Conservation (phyloP, 2,329 filamentous ascomycete species). For the Colletotrichum brevisporum region DNA sequence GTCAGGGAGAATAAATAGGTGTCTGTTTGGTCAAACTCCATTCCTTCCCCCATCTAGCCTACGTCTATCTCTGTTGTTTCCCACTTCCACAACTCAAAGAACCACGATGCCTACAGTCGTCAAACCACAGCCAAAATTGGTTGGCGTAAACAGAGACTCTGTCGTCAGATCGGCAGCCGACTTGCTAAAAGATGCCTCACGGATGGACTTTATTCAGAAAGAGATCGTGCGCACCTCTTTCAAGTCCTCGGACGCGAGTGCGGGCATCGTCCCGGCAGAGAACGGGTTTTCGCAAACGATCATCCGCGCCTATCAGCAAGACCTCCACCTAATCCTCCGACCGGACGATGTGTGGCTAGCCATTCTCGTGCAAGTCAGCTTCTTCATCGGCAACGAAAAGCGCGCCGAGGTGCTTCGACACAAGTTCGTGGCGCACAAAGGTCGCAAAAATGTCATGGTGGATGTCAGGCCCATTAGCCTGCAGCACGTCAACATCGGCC, state of each 20-base stretch:
- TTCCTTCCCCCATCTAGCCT: no score
- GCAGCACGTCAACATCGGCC: background rate
- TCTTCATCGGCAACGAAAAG: background rate
- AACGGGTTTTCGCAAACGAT: constrained; percentile 8
- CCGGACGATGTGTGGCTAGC: constrained; percentile 15
- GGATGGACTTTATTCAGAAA: background rate
- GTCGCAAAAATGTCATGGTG: background rate
- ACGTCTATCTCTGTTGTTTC: background rate
- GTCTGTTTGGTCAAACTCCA: no score
- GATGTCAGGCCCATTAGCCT: background rate
- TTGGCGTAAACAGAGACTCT: constrained; percentile 3
- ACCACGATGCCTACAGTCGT: constrained; percentile 10
- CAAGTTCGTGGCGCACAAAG: constrained; percentile 2
- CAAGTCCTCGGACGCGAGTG: background rate
- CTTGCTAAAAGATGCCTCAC: constrained; percentile 1
- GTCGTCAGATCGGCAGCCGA: background rate
- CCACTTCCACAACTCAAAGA: background rate
- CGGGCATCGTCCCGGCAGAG: background rate
- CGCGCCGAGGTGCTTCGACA: constrained; percentile 4
- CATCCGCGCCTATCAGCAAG: constrained; percentile 12
- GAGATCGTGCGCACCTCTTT: constrained; percentile 8
- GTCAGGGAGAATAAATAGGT: no score
- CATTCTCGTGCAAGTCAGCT: constrained; percentile 3
- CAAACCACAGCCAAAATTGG: background rate
- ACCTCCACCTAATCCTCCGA: constrained; percentile 1